Conservation (phyloP, 768 basidiomycete genomes). For the Kwoniella pini region DNA sequence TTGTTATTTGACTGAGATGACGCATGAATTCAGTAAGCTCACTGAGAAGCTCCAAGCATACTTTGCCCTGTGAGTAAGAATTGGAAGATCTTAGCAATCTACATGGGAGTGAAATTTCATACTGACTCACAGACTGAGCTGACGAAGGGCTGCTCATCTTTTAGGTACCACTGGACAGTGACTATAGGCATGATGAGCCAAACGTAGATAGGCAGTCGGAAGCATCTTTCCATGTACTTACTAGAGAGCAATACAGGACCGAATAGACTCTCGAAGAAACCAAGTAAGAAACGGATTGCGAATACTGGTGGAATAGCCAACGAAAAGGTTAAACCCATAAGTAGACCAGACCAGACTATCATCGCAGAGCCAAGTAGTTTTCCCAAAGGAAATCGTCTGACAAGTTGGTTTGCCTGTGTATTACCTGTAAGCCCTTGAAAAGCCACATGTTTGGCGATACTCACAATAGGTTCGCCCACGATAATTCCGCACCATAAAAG, state of each 20-base stretch:
- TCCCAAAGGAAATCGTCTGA: constrained; percentile 30
- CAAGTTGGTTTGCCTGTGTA: constrained; percentile 38
- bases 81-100: not conserved
- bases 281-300: constrained; percentile 33
- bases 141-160: constrained; percentile 32
- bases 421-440: too few relatives aligned
- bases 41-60: constrained; percentile 22
- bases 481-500: constrained; percentile 41
- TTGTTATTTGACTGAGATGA: too few relatives aligned
- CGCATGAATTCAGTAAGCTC: not conserved
- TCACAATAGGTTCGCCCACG: constrained; percentile 37
- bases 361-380: constrained; percentile 33
- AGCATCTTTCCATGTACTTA: constrained; percentile 1
- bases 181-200: constrained; percentile 8
- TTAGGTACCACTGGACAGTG: constrained; percentile 37
- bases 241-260: constrained; percentile 28
- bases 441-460: not conserved
- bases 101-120: not conserved
- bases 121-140: constrained; percentile 22
- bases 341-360: constrained; percentile 28
- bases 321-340: constrained; percentile 32
- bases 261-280: constrained; percentile 37
- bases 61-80: constrained; percentile 12
- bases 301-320: constrained; percentile 23
- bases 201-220: not conserved